Evolutionary conservation across 2,329 filamentous ascomycete genomes (phyloP).

Genomic region (Aspergillus carbonarius): DNA sequence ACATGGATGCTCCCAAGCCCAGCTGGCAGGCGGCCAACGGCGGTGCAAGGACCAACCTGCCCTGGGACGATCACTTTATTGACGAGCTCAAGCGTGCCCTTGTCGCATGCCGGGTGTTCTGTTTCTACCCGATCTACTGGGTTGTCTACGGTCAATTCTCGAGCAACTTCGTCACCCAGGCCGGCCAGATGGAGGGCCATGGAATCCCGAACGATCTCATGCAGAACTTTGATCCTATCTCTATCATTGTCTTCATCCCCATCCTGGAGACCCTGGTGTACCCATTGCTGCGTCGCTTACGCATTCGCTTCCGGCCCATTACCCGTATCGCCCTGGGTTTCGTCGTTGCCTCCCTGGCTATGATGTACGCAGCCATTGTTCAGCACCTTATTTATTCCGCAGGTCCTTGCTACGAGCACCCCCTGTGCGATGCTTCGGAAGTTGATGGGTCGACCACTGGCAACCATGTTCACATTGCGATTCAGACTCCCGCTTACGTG

Average conservation of each 20-base stretch:
- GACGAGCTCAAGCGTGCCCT: constrained; percentile 68
- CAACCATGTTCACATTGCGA: constrained; percentile 47
- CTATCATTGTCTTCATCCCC: constrained; percentile 73
- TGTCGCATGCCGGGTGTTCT: constrained; percentile 68
- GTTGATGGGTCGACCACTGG: constrained; percentile 33
- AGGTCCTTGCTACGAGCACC: constrained; percentile 52
- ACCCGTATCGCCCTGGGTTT: constrained; percentile 74
- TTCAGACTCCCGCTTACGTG: constrained; percentile 47
- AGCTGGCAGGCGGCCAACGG: constrained; percentile 59
- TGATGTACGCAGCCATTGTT: constrained; percentile 60
- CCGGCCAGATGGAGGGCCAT: constrained; percentile 60
- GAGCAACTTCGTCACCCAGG: constrained; percentile 66
- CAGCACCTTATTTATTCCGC: constrained; percentile 57
- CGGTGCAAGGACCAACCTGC: constrained; percentile 40
- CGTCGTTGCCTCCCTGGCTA: constrained; percentile 61
- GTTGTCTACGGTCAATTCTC: constrained; percentile 68
- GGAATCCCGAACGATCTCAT: constrained; percentile 77
- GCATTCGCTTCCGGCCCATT: constrained; percentile 70
- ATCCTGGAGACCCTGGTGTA: constrained; percentile 69
- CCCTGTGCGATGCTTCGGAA: constrained; percentile 34
- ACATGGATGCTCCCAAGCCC: constrained; percentile 65
- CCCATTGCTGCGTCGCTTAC: constrained; percentile 62
- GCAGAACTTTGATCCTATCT: constrained; percentile 72
- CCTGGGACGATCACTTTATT: constrained; percentile 70
- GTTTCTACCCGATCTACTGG: constrained; percentile 70